Base-by-base conservation (phyloP, 257 asterid genomes). In the Striga asiatica region DNA sequence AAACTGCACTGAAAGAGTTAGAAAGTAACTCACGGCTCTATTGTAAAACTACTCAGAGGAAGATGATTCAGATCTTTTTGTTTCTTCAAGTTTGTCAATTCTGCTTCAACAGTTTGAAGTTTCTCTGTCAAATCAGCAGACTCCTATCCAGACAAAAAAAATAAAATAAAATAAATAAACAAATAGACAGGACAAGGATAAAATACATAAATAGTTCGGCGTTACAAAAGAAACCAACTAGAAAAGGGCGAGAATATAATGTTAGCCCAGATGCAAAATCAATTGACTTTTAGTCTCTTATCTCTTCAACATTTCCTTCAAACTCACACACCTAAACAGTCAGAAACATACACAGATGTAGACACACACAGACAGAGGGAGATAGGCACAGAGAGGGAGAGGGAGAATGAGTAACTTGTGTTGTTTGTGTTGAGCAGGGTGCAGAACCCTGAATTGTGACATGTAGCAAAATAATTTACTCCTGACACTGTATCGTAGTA, bases 1-100 rank as follows among this genome's bases (percentile, higher is more conserved):
- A n/a, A 61, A 39, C 49, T 60, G 61, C 42, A 43, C 57, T 23
- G 21, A 23, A 3, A 21, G 56, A 38, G 50, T 50, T 45, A 31
- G 24, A 34, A 55, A 29, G 52, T 9, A 34, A 82, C 95, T 81
- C 73, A 88, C 95, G 42, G 34, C 61, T 63, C 79, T 14, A 78
- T 42, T 22, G 82, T 66, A 55, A 75, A 70, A 66, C 75, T 74
- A 79, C 78, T 76, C 59, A 76, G 65, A 41, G 95, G 74, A 54
- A 81, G 82, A 45, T 63, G 62, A 42, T 69, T 73, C 45, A 68
- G 71, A 71, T 74, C 74, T 8, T 74, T 78, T 58, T 74, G 81
- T 73, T 67, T 81, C 76, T 65, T 81, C 37, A 68, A 66, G 13
- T 54, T 78, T 65, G 79, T 87, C 71, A 92, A 45, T 64, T 92